Base-by-base conservation (phyloP, 495 filamentous ascomycete genomes). In the Clavariopsis aquatica region DNA sequence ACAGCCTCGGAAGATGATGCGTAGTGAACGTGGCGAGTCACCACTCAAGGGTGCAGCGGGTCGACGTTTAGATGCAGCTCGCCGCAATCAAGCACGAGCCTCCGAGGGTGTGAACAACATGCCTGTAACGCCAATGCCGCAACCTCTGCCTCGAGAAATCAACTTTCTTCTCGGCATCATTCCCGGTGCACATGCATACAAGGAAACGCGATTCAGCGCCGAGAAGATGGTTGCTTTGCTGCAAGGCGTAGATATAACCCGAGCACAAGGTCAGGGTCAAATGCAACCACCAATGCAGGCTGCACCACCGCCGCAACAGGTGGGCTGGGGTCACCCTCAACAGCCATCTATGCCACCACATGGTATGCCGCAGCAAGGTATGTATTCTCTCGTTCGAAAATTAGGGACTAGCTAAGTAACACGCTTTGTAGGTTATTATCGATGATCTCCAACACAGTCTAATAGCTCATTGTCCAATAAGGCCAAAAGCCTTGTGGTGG, bases 11-110 rank as follows among this genome's bases (percentile, higher is more conserved):
- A 98, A 98, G 72, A 77, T 93, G 54, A 79, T 81, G 52, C 87
- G 94, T 22, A 90, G 86, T 24, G 92, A 89, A 51, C 87, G 94
- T 26, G 90, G 86, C 23, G 92, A 89, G 51, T 96, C 91, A 17
- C 93, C 95, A 0, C 80, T 98, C 26, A 96, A 94, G 74, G 89
- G 88, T 12, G 87, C 87, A 1, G 91, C 93, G 20, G 88, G 89
- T 38, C 86, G 92, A 38, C 85, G 91, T 20, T 77, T 94, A 22
- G 89, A 96, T 69, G 90, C 92, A 72, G 88, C 91, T 62, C 85
- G 84, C 67, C 85, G 88, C 23, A 65, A 64, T 60, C 65, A 47
- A 60, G 63, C 17, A 27, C 57, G 49, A 10, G 47, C 54, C 12
- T 51, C 49, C 3, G 52, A 62, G 22, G 45, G 34, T 23, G 34